phyloP scores from a whole-genome alignment of 805 yeast species.

The Sungouiozyma ichnusensis region DNA sequence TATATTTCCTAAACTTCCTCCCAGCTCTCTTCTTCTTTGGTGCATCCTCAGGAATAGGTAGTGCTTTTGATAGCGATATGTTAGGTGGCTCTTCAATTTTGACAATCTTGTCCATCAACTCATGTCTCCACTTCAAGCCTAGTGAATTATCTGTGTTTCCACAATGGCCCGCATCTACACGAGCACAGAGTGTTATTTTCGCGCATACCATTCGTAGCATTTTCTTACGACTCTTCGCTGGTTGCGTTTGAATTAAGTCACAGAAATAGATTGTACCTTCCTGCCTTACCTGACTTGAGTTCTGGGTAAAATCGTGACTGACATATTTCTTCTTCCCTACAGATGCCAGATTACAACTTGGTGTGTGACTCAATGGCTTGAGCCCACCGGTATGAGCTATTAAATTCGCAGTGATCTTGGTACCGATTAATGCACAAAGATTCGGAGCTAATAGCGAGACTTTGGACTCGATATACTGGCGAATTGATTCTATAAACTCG shows the following conservation, averaged over 20 bases:
- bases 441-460: constrained; percentile 69
- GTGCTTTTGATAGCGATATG: constrained; percentile 53
- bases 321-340: constrained; percentile 43
- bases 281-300: constrained; percentile 40
- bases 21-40: constrained; percentile 85
- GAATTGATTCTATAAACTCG: constrained; percentile 34
- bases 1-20: constrained; percentile 62
- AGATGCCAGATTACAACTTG: constrained; percentile 77
- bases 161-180: constrained; percentile 53
- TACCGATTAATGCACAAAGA: constrained; percentile 58
- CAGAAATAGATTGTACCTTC: constrained; percentile 60
- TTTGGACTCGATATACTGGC: constrained; percentile 45
- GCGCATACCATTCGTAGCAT: constrained; percentile 74
- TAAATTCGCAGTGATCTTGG: constrained; percentile 62
- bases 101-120: constrained; percentile 53
- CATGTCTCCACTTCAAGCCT: constrained; percentile 51
- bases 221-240: constrained; percentile 49
- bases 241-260: constrained; percentile 48
- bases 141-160: constrained; percentile 34
- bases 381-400: constrained; percentile 63
- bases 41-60: constrained; percentile 63
- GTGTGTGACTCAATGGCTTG: constrained; percentile 50
- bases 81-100: constrained; percentile 75
- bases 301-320: constrained; percentile 27
- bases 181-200: constrained; percentile 69